These are phyloP conservation scores for Powellomyces hirtus DNA, from an alignment of 192 early-diverging fungal genomes.

Conservation along the genomic window DNA sequence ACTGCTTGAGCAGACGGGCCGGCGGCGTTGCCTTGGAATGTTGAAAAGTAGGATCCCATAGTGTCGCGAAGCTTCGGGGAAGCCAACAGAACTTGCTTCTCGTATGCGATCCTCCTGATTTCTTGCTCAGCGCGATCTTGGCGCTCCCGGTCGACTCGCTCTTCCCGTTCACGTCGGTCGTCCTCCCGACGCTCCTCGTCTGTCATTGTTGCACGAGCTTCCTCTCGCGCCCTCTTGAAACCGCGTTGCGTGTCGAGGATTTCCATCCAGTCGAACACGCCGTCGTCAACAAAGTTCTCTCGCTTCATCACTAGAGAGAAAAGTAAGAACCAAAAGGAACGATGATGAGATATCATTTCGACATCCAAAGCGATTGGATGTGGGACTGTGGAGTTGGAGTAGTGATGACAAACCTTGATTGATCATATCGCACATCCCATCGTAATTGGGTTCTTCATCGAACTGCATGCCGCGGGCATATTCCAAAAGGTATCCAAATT, in stretches of 20 bases:
- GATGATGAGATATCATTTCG: too few species aligned
- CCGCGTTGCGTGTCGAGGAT: constrained; percentile 45
- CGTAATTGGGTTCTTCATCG: constrained; percentile 97
- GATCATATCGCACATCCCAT: constrained; percentile 83
- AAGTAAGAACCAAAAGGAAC: background rate
- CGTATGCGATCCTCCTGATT: constrained; percentile 2
- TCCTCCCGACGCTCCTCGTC: constrained; percentile 19
- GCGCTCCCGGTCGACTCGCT: constrained; percentile 15
- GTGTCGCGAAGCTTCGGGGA: constrained; percentile 4
- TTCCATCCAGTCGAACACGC: constrained; percentile 92
- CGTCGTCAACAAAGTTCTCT: constrained; percentile 78
- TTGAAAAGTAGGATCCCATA: constrained; percentile 20
- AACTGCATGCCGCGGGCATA: constrained; percentile 92
- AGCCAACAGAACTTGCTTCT: constrained; percentile 3
- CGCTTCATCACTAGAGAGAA: constrained; percentile 37
- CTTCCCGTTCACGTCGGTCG: constrained; percentile 17
- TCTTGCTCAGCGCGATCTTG: constrained; percentile 9
- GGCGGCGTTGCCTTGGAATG: background rate
- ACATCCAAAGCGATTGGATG: too few species aligned
- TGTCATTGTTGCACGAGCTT: background rate
- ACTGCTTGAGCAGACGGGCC: background rate
- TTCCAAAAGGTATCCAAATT: constrained; percentile 86
- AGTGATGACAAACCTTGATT: constrained; percentile 58
- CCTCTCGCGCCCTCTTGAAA: constrained; percentile 15
- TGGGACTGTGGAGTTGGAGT: too few species aligned